A percentile compares a stretch with the other conserved stretches of the same genome.
phyloP scores from a whole-genome alignment of 345 rosid genomes.

The Citrus glauca region DNA sequence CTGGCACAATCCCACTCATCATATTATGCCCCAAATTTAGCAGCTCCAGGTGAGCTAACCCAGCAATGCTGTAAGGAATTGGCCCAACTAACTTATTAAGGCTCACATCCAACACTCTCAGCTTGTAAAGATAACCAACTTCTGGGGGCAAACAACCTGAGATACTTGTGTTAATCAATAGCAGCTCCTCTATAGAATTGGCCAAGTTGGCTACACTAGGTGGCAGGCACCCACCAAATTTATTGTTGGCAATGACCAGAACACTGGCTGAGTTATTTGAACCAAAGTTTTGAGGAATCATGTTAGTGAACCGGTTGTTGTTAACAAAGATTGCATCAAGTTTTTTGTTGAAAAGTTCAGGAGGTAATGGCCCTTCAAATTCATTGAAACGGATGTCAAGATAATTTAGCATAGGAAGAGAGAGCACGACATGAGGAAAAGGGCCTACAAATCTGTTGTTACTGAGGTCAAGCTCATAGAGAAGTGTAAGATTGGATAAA shows the following conservation, averaged over 20 bases:
- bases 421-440: constrained; percentile 65
- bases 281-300: constrained; percentile 33
- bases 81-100: constrained; percentile 67
- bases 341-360: constrained; percentile 52
- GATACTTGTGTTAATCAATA: constrained; percentile 63
- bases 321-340: constrained; percentile 87
- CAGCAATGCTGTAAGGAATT: constrained; percentile 81
- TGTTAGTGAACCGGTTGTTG: constrained; percentile 56
- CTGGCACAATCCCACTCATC: constrained; percentile 63
- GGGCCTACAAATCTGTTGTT: constrained; percentile 87
- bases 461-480: constrained; percentile 82
- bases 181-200: constrained; percentile 64
- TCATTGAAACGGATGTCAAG: constrained; percentile 85
- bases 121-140: constrained; percentile 72
- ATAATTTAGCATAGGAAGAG: constrained; percentile 51
- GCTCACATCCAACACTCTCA: constrained; percentile 78
- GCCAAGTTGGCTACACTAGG: constrained; percentile 67
- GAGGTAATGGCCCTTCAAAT: constrained; percentile 79
- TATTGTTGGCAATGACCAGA: constrained; percentile 78
- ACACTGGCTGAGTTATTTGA: constrained; percentile 54
- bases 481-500: constrained; percentile 55
- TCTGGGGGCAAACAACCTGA: constrained; percentile 87
- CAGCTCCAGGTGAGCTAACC: constrained; percentile 67
- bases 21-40: constrained; percentile 66
- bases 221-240: constrained; percentile 74